Conservation (phyloP, 164 flowering plant genomes). For the Aristolochia contorta region DNA sequence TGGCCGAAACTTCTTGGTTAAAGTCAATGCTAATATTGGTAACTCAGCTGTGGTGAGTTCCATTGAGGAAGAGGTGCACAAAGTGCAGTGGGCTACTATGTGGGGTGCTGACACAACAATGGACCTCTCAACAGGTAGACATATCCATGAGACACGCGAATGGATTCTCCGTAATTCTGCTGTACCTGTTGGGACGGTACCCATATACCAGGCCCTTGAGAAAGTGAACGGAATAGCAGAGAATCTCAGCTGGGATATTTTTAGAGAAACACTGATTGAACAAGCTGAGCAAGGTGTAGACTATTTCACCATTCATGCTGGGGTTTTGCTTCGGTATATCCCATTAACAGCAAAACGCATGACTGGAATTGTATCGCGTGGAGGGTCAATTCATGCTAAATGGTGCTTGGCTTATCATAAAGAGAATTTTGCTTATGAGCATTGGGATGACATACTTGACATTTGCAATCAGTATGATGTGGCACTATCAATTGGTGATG, state of each 20-base stretch:
- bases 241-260: slow-evolving; percentile 89
- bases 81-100: slow-evolving; percentile 99
- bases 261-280: slow-evolving; percentile 90
- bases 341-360: slow-evolving; percentile 95
- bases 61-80: slow-evolving; percentile 97
- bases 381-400: slow-evolving; percentile 99
- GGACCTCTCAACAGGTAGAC: slow-evolving; percentile 99
- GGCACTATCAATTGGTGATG: slow-evolving; percentile 95
- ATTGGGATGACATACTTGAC: slow-evolving; percentile 99
- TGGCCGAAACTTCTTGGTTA: slow-evolving; percentile 94
- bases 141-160: slow-evolving; percentile 98
- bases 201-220: slow-evolving; percentile 97
- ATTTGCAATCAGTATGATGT: slow-evolving; percentile 96
- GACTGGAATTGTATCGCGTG: slow-evolving; percentile 99
- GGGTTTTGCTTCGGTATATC: slow-evolving; percentile 87
- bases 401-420: slow-evolving; percentile 98
- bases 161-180: slow-evolving; percentile 97
- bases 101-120: slow-evolving; percentile 99
- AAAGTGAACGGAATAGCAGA: slow-evolving; percentile 97
- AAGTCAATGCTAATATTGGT: slow-evolving; percentile 98
- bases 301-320: slow-evolving; percentile 99
- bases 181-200: slow-evolving; percentile 99
- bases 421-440: slow-evolving; percentile 98
- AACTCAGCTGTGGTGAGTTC: slow-evolving; percentile 98
- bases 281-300: slow-evolving; percentile 99